Evolutionary conservation across 176 grass and related monocot species (phyloP).

Genomic region (Saccharum spontaneum): DNA sequence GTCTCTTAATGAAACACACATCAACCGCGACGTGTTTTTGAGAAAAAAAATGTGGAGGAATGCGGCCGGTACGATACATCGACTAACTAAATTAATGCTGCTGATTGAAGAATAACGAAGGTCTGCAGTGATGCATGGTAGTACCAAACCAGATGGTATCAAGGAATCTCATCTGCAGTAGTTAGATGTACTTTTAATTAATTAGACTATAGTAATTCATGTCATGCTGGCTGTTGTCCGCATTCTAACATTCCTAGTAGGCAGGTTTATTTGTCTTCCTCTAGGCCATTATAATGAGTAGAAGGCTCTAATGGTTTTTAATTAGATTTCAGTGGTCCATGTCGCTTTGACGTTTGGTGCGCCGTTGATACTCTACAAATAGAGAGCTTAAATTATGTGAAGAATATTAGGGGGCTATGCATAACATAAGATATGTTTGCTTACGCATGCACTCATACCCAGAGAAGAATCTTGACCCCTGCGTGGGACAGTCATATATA

Average conservation of each 20-base stretch:
- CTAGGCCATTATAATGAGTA: conserved; percentile 34
- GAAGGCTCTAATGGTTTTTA: conserved; percentile 53
- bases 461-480: conserved; percentile 43
- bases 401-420: conserved; percentile 32
- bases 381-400: conserved; percentile 26
- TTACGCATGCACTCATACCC: conserved; percentile 43
- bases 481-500: background rate
- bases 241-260: conserved; percentile 44
- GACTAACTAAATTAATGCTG: background rate
- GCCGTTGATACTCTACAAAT: conserved; percentile 23
- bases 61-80: background rate
- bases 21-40: no score
- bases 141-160: background rate
- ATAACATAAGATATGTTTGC: conserved; percentile 35
- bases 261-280: conserved; percentile 46
- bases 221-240: conserved; percentile 6
- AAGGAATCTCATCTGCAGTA: conserved; percentile 28
- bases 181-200: conserved; percentile 18
- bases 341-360: conserved; percentile 32
- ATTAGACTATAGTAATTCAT: conserved; percentile 32
- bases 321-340: conserved; percentile 43
- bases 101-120: background rate
- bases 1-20: no score
- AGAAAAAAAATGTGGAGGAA: background rate
- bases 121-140: background rate